phyloP scores from a whole-genome alignment of 1,139 yeast species.

The Candida sojae region DNA sequence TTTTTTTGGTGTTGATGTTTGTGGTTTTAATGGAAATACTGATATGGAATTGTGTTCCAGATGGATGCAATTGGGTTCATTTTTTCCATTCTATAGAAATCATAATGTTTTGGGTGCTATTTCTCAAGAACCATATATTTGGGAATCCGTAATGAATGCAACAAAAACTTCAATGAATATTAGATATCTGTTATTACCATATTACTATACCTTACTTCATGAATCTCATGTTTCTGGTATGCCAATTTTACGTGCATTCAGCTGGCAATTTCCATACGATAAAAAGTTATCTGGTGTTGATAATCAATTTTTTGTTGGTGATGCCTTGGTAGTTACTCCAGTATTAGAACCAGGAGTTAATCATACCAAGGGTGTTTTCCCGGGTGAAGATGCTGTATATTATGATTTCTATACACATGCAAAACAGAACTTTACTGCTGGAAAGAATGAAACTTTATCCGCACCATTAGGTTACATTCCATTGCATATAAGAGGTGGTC shows the following conservation, averaged over 20 bases:
- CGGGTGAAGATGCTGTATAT: slow-evolving; percentile 26
- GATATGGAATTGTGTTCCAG: slow-evolving; percentile 24
- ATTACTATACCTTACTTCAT: slow-evolving; percentile 22
- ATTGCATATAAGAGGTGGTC: slow-evolving; percentile 22
- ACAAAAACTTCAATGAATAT: slow-evolving; percentile 20
- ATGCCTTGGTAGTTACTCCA: slow-evolving; percentile 25
- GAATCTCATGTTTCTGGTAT: slow-evolving; percentile 23
- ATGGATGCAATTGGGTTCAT: slow-evolving; percentile 27
- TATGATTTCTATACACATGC: slow-evolving; percentile 35
- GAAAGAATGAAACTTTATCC: slow-evolving; percentile 21
- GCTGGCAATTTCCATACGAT: slow-evolving; percentile 23
- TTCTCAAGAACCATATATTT: slow-evolving; percentile 24
- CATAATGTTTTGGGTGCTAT: slow-evolving; percentile 23
- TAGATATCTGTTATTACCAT: slow-evolving; percentile 23
- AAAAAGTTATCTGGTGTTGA: slow-evolving; percentile 18
- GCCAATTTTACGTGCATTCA: slow-evolving; percentile 22
- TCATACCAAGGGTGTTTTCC: slow-evolving; percentile 27
- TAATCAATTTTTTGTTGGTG: slow-evolving; percentile 25
- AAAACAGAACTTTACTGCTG: slow-evolving; percentile 20
- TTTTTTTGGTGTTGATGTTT: slow-evolving; percentile 25
- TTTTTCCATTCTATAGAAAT: slow-evolving; percentile 27
- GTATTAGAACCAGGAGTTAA: slow-evolving; percentile 23
- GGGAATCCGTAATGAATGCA: slow-evolving; percentile 22
- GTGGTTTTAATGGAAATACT: slow-evolving; percentile 26
- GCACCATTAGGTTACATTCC: slow-evolving; percentile 27